Percentiles rank a stretch among this genome's conserved stretches.
phyloP scores from a whole-genome alignment of 176 grass and related monocot species.

The Avena sativa region DNA sequence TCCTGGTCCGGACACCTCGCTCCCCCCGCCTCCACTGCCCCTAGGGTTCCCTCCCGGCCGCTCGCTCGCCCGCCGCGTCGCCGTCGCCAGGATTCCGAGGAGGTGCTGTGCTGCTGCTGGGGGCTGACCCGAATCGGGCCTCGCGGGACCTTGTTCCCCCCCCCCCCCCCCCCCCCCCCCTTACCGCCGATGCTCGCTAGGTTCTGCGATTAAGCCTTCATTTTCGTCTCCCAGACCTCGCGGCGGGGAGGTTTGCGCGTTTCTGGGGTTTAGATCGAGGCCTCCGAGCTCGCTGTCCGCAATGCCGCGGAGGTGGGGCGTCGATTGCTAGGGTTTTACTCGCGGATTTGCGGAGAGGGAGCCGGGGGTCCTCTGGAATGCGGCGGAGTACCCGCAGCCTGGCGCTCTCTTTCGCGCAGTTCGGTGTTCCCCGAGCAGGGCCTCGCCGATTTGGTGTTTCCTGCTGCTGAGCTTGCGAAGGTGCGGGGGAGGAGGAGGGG shows the following conservation, averaged over 20 bases:
- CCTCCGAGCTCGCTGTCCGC: background rate
- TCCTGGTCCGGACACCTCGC: slow-evolving; percentile 13
- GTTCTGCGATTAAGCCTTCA: background rate
- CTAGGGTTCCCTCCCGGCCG: slow-evolving; percentile 55
- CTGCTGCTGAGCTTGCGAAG: background rate
- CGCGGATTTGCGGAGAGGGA: slow-evolving; percentile 32
- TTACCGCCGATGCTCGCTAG: background rate
- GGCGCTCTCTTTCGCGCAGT: slow-evolving; percentile 19
- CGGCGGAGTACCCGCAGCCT: background rate
- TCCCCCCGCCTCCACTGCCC: background rate
- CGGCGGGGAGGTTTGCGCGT: background rate
- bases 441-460: slow-evolving; percentile 41
- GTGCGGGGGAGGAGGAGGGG: background rate
- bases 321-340: slow-evolving; percentile 51
- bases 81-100: slow-evolving; percentile 17
- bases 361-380: slow-evolving; percentile 13
- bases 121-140: slow-evolving; percentile 26
- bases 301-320: slow-evolving; percentile 34
- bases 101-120: background rate
- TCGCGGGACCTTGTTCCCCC: background rate
- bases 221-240: background rate
- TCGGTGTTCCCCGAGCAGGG: slow-evolving; percentile 24
- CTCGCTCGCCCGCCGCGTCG: slow-evolving; percentile 29
- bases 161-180: too few species aligned
- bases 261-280: slow-evolving; percentile 44